A percentile compares a stretch with the other conserved stretches of the same genome.
These are phyloP conservation scores for Alternaria infectoria DNA, from an alignment of 2,329 filamentous ascomycete genomes.

Conservation along the genomic window DNA sequence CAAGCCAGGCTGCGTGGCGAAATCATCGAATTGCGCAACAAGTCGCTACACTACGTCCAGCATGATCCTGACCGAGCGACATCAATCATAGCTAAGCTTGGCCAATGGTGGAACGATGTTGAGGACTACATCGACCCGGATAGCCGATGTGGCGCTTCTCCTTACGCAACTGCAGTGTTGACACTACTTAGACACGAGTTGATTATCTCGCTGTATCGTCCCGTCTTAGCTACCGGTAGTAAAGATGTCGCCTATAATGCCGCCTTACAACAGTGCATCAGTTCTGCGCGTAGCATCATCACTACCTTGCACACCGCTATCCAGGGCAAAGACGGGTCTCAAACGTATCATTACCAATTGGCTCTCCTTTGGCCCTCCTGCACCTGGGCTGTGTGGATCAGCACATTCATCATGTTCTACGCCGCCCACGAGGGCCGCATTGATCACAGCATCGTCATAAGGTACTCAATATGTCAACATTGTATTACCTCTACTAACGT, in stretches of 20 bases:
- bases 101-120: constrained; percentile 62
- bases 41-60: constrained; percentile 56
- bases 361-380: constrained; percentile 59
- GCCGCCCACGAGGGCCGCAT: constrained; percentile 57
- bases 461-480: constrained; percentile 36
- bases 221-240: constrained; percentile 55
- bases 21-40: constrained; percentile 61
- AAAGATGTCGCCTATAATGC: constrained; percentile 55
- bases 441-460: constrained; percentile 47
- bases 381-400: constrained; percentile 62
- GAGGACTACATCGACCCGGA: constrained; percentile 57
- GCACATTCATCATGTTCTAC: constrained; percentile 59
- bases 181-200: constrained; percentile 58
- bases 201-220: constrained; percentile 59
- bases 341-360: neutral
- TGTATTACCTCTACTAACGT: neutral
- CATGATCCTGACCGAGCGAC: constrained; percentile 53
- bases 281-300: constrained; percentile 57
- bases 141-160: constrained; percentile 22
- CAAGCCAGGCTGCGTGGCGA: constrained; percentile 59
- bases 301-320: constrained; percentile 48
- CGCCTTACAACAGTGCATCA: constrained; percentile 60
- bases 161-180: constrained; percentile 53
- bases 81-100: constrained; percentile 57
- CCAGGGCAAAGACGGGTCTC: neutral